phyloP scores from a whole-genome alignment of 2,329 filamentous ascomycete species.

The Fusarium redolens region DNA sequence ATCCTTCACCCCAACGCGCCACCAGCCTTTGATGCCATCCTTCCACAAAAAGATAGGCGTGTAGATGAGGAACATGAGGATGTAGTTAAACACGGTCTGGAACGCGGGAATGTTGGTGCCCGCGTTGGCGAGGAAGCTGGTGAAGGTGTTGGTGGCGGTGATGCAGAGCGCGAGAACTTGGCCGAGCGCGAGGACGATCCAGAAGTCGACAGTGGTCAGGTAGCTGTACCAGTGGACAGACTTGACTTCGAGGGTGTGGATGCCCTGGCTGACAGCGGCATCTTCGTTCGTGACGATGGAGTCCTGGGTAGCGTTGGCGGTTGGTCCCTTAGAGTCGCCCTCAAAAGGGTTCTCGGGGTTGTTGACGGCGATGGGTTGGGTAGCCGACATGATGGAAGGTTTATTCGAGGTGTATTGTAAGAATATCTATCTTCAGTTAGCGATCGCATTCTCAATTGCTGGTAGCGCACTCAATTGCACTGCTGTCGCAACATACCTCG shows the following conservation, averaged over 20 bases:
- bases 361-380: constrained; percentile 12
- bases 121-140: constrained; percentile 72
- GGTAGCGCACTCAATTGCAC: background rate
- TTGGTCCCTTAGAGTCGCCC: constrained; percentile 41
- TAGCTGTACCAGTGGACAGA: constrained; percentile 76
- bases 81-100: constrained; percentile 95
- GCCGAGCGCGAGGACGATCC: constrained; percentile 81
- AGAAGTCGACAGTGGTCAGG: constrained; percentile 87
- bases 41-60: constrained; percentile 81
- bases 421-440: constrained; percentile 10
- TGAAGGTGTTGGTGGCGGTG: constrained; percentile 92
- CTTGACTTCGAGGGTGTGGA: constrained; percentile 66
- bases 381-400: constrained; percentile 24
- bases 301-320: constrained; percentile 22
- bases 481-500: constrained; percentile 21
- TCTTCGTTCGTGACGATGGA: constrained; percentile 27
- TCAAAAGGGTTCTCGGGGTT: background rate
- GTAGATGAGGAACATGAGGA: constrained; percentile 85
- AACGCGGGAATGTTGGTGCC: constrained; percentile 91
- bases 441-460: fast-evolving
- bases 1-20: constrained; percentile 71
- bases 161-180: constrained; percentile 91
- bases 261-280: constrained; percentile 60
- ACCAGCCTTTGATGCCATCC: constrained; percentile 80
- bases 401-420: constrained; percentile 18